phyloP scores from a whole-genome alignment of 805 yeast species.

The Candida pseudoglaebosa region DNA sequence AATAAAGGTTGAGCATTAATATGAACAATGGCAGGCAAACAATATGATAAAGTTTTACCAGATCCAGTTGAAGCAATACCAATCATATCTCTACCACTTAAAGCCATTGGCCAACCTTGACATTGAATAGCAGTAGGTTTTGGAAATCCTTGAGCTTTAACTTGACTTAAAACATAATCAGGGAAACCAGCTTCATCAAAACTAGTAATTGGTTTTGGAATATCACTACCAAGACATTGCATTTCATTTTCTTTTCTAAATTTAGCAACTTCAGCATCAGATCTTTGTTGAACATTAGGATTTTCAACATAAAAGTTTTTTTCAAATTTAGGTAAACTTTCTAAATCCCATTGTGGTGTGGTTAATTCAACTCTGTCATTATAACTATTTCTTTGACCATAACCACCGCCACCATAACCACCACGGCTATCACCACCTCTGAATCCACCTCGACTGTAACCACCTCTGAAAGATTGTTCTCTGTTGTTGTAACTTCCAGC shows the following conservation, averaged over 20 bases:
- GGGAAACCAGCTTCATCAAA: constrained; percentile 99
- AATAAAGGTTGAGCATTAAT: constrained; percentile 96
- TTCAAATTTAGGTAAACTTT: constrained; percentile 80
- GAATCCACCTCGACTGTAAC: constrained; percentile 35
- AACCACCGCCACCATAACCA: constrained; percentile 36
- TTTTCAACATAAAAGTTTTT: constrained; percentile 92
- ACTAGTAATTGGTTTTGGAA: constrained; percentile 88
- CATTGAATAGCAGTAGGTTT: constrained; percentile 96
- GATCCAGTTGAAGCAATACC: constrained; percentile 99
- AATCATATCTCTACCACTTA: constrained; percentile 97
- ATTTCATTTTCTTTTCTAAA: constrained; percentile 85
- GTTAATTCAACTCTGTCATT: constrained; percentile 47
- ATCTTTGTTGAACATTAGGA: constrained; percentile 69
- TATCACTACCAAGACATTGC: constrained; percentile 77
- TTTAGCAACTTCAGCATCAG: constrained; percentile 63
- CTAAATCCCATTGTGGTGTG: constrained; percentile 79
- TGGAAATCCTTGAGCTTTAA: constrained; percentile 87
- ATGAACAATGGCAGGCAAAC: constrained; percentile 95
- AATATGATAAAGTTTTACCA: constrained; percentile 96
- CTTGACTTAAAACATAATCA: constrained; percentile 83
- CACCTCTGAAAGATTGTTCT: constrained; percentile 12
- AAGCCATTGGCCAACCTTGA: constrained; percentile 99
- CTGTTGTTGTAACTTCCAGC: constrained; percentile 16
- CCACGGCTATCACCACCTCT: constrained; percentile 27
- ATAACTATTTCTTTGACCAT: constrained; percentile 32